phyloP scores from a whole-genome alignment of 331 rosid genomes.

The Malus hybrid region DNA sequence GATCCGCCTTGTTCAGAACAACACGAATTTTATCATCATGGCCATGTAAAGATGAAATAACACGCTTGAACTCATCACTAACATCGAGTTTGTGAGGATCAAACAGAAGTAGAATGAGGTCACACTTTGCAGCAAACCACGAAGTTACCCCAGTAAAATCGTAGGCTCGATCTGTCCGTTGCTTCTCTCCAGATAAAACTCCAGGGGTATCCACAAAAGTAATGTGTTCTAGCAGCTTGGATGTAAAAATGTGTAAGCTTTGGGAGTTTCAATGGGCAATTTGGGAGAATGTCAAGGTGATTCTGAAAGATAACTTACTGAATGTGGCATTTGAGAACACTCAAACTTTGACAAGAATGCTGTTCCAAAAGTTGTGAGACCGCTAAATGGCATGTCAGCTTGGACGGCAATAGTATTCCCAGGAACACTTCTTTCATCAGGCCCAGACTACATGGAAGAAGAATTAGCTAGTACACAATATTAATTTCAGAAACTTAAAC shows the following conservation, averaged over 20 bases:
- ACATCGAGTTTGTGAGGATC: constrained; percentile 94
- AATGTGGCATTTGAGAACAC: constrained; percentile 93
- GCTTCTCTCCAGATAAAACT: constrained; percentile 90
- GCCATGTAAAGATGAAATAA: constrained; percentile 79
- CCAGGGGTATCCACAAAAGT: constrained; percentile 93
- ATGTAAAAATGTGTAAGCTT: background rate
- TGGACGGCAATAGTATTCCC: constrained; percentile 91
- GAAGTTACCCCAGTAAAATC: constrained; percentile 89
- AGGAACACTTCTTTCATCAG: constrained; percentile 87
- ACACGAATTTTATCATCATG: constrained; percentile 88
- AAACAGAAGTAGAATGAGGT: constrained; percentile 69
- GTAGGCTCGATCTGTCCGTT: constrained; percentile 78
- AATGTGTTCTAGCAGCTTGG: constrained; percentile 25
- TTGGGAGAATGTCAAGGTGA: constrained; percentile 2
- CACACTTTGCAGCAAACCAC: constrained; percentile 93
- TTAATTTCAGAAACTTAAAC: background rate
- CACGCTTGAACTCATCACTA: constrained; percentile 90
- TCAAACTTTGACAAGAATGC: constrained; percentile 78
- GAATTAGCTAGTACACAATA: background rate
- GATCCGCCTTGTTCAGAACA: constrained; percentile 88
- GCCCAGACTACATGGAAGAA: constrained; percentile 59
- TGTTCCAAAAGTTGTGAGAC: constrained; percentile 83
- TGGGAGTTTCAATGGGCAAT: constrained; percentile 6
- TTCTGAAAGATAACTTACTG: constrained; percentile 43
- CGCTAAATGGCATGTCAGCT: constrained; percentile 94